Evolutionary conservation across 345 rosid genomes (phyloP).

Genomic region (Eucalyptus erythrocorys): DNA sequence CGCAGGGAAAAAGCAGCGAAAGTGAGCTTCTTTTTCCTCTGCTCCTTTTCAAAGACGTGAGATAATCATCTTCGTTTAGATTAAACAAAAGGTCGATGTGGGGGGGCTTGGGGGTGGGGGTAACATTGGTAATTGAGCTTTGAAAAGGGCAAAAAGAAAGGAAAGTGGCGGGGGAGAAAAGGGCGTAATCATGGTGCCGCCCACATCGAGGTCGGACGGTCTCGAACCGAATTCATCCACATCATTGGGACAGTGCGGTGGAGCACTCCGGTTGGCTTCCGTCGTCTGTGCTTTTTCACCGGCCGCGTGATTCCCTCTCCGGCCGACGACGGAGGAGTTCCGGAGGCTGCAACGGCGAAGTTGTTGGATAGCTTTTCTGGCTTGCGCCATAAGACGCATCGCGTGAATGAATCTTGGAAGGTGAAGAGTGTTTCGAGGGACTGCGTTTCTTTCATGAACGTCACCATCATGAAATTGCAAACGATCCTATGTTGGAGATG

Average conservation of each 20-base stretch:
- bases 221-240: background rate
- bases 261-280: background rate
- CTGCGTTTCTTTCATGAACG: background rate
- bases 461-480: background rate
- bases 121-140: constrained; percentile 33
- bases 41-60: background rate
- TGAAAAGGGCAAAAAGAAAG: background rate
- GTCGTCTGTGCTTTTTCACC: background rate
- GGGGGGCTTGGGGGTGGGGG: background rate
- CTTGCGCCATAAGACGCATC: background rate
- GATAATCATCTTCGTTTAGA: background rate
- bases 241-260: background rate
- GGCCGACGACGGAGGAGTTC: background rate
- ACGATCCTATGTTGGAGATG: background rate
- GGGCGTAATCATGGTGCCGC: background rate
- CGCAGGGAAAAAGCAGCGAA: background rate
- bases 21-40: background rate
- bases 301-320: background rate
- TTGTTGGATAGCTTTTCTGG: background rate
- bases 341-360: background rate
- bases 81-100: background rate
- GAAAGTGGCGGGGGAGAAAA: background rate
- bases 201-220: background rate
- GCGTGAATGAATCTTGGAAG: background rate
- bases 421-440: background rate